These are phyloP conservation scores for Raffaelea arxii DNA, from an alignment of 2,329 filamentous ascomycete genomes.

Conservation along the genomic window DNA sequence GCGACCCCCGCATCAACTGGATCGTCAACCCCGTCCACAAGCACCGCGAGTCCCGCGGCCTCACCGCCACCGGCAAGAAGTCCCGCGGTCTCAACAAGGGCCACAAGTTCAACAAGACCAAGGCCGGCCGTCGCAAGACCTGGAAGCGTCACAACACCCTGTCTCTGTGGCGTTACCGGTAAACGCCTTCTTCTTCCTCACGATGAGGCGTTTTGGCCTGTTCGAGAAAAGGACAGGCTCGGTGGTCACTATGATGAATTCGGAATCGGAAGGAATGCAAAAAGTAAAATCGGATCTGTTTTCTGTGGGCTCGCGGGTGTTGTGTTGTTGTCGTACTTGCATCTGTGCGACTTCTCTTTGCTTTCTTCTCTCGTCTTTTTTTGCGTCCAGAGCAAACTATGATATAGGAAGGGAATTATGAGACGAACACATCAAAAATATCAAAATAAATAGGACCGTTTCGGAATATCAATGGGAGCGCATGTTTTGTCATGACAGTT, in stretches of 20 bases:
- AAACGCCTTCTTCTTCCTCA: too few species aligned
- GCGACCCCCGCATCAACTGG: conserved; percentile 99
- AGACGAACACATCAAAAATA: too few species aligned
- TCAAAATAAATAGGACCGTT: too few species aligned
- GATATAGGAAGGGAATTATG: too few species aligned
- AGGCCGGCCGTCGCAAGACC: conserved; percentile 95
- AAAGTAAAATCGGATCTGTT: background rate
- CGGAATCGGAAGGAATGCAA: background rate
- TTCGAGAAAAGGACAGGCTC: background rate
- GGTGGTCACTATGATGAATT: background rate
- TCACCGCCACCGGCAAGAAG: conserved; percentile 99
- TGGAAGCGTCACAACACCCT: conserved; percentile 99
- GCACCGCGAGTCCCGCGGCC: conserved; percentile 96
- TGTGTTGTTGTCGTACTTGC: too few species aligned
- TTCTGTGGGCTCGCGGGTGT: background rate
- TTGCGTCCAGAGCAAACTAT: too few species aligned
- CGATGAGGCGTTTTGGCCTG: background rate
- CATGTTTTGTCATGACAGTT: too few species aligned
- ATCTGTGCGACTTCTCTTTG: too few species aligned
- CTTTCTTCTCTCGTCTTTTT: too few species aligned
- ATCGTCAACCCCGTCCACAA: conserved; percentile 99
- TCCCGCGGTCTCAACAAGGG: conserved; percentile 99
- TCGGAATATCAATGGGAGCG: too few species aligned
- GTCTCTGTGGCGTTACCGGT: conserved; percentile 97
- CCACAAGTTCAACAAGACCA: conserved; percentile 98